Percentiles rank a stretch among this genome's conserved stretches.
Evolutionary conservation across 768 basidiomycete species (phyloP).

Genomic region (Postia placenta): DNA sequence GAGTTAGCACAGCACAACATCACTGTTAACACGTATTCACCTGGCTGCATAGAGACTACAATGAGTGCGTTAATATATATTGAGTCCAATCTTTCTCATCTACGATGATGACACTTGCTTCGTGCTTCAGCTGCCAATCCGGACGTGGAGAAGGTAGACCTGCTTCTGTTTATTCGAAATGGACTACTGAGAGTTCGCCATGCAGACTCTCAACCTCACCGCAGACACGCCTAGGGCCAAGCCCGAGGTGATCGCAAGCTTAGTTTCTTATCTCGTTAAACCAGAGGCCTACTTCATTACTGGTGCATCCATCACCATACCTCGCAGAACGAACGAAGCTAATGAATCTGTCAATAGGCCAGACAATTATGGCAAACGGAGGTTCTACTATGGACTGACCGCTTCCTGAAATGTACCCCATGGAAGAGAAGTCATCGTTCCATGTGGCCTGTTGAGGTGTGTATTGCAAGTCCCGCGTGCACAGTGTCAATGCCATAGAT

Average conservation of each 20-base stretch:
- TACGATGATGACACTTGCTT: not conserved
- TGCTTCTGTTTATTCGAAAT: too few species aligned
- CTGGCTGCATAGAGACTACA: slow-evolving; percentile 17
- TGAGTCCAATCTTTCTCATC: not conserved
- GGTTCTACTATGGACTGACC: not conserved
- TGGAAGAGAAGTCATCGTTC: too few species aligned
- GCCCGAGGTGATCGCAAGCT: slow-evolving; percentile 11
- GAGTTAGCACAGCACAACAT: slow-evolving; percentile 17
- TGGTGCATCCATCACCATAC: slow-evolving; percentile 2
- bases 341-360: not conserved
- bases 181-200: not conserved
- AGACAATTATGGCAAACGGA: not conserved
- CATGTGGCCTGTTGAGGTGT: too few species aligned
- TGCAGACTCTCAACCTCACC: not conserved
- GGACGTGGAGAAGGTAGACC: not conserved
- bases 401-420: too few species aligned
- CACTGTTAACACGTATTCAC: slow-evolving; percentile 25
- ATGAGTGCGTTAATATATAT: slow-evolving; percentile 9
- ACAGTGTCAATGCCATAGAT: too few species aligned
- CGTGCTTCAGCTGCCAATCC: not conserved
- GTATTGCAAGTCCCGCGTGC: too few species aligned
- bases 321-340: not conserved
- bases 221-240: not conserved
- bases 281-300: slow-evolving; percentile 17
- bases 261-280: slow-evolving; percentile 18